Percentiles rank a stretch among this genome's conserved stretches.
Conservation (phyloP, 768 basidiomycete species). For the Hypsizygus marmoreus region DNA sequence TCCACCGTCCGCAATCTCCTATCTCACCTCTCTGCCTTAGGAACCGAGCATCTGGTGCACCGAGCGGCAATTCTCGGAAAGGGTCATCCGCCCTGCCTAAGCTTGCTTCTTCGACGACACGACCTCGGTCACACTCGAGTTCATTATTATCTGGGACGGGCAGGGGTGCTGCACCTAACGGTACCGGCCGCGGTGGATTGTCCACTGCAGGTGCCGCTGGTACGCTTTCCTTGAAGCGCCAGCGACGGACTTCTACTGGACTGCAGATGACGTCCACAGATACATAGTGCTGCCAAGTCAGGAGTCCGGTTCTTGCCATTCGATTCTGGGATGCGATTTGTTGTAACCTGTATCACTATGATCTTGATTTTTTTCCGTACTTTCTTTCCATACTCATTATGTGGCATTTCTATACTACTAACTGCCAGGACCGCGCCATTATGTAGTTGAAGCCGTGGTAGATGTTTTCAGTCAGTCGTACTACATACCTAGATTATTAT, state of each 20-base stretch:
- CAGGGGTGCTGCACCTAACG: slow-evolving; percentile 21
- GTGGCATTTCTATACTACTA: neutral
- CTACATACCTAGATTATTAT: too few relatives aligned
- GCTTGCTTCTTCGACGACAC: slow-evolving; percentile 70
- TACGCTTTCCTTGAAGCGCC: slow-evolving; percentile 68
- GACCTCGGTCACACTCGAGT: slow-evolving; percentile 74
- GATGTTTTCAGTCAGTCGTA: too few relatives aligned
- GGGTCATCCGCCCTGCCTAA: slow-evolving; percentile 64
- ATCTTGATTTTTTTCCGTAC: slow-evolving; percentile 14
- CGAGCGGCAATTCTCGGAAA: slow-evolving; percentile 68
- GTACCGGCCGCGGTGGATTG: slow-evolving; percentile 20
- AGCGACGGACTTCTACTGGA: slow-evolving; percentile 74
- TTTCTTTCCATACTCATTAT: neutral
- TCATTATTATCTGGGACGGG: slow-evolving; percentile 50
- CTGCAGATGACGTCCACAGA: slow-evolving; percentile 43
- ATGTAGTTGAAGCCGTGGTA: too few relatives aligned
- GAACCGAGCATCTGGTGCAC: slow-evolving; percentile 80
- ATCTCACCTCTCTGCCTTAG: slow-evolving; percentile 35
- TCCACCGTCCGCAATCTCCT: slow-evolving; percentile 8
- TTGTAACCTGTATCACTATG: slow-evolving; percentile 36
- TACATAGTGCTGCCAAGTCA: slow-evolving; percentile 22
- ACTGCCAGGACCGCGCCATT: too few relatives aligned
- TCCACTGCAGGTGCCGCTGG: slow-evolving; percentile 32
- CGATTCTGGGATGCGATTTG: slow-evolving; percentile 28
- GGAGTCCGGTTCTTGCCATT: neutral